These are phyloP conservation scores for Tranzscheliella williamsii DNA, from an alignment of 1,284 basidiomycete species.

Conservation along the genomic window DNA sequence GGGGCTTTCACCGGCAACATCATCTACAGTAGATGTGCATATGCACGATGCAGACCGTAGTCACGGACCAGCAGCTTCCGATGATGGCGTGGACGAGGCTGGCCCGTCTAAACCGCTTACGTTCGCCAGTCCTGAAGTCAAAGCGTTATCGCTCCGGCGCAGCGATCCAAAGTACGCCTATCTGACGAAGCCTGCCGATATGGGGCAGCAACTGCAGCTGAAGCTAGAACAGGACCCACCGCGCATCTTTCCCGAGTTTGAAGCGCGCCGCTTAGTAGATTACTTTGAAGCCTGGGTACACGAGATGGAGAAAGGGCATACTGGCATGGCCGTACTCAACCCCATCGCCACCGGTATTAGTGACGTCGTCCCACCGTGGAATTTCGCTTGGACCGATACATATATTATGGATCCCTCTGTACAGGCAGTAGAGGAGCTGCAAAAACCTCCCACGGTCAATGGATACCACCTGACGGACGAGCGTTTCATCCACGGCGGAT, in stretches of 20 bases:
- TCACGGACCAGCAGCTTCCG: too few species aligned
- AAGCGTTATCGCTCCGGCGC: slow-evolving; percentile 16
- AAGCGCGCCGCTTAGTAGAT: slow-evolving; percentile 3
- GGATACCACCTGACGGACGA: slow-evolving; percentile 26
- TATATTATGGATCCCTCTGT: slow-evolving; percentile 30
- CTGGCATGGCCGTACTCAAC: slow-evolving; percentile 20
- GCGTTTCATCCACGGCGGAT: slow-evolving; percentile 15
- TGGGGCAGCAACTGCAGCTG: slow-evolving; percentile 18
- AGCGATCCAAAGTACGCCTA: slow-evolving; percentile 1
- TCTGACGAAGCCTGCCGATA: slow-evolving; percentile 8
- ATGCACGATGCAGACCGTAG: background rate
- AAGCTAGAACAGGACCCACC: slow-evolving; percentile 3
- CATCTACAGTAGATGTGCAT: background rate
- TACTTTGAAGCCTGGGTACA: slow-evolving; percentile 27
- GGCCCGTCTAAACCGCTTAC: slow-evolving; percentile 8
- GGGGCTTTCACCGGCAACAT: background rate
- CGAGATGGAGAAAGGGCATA: slow-evolving; percentile 17
- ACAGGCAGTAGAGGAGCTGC: slow-evolving; percentile 1
- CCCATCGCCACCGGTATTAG: background rate
- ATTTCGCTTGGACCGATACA: slow-evolving; percentile 39
- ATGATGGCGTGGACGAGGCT: background rate
- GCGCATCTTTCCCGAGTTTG: slow-evolving; percentile 2
- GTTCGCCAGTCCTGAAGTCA: slow-evolving; percentile 19
- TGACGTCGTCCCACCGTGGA: slow-evolving; percentile 43
- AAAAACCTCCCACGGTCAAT: slow-evolving; percentile 3